Evolutionary conservation across 1,139 yeast species (phyloP).

Genomic region (Hansenula anomala): DNA sequence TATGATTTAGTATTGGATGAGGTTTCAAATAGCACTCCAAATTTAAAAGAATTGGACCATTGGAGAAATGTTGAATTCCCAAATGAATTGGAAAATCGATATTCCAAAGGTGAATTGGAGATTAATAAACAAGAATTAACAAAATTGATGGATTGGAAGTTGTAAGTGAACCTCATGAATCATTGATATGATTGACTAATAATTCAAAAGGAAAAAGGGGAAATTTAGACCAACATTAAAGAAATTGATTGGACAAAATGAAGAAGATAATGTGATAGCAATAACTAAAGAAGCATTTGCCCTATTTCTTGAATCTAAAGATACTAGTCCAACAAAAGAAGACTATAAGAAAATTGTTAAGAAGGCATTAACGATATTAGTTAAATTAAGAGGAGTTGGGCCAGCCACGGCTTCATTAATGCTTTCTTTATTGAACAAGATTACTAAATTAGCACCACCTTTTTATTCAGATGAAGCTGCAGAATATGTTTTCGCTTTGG

Average conservation of each 20-base stretch:
- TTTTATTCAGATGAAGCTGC: constrained; percentile 23
- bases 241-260: constrained; percentile 17
- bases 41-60: constrained; percentile 11
- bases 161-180: constrained; percentile 2
- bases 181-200: neutral
- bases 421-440: constrained; percentile 11
- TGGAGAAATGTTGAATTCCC: constrained; percentile 16
- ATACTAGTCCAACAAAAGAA: constrained; percentile 4
- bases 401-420: constrained; percentile 24
- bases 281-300: constrained; percentile 11
- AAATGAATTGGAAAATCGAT: constrained; percentile 4
- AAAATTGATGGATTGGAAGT: constrained; percentile 21
- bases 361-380: constrained; percentile 6
- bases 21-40: constrained; percentile 2
- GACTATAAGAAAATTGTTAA: constrained; percentile 10
- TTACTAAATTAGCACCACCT: constrained; percentile 18
- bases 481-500: constrained; percentile 7
- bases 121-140: constrained; percentile 16
- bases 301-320: constrained; percentile 2
- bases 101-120: constrained; percentile 3
- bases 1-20: constrained; percentile 8
- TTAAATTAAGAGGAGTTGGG: constrained; percentile 19
- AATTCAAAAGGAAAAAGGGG: constrained; percentile 13
- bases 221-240: constrained; percentile 21
- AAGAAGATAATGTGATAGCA: constrained; percentile 7